A percentile compares a stretch with the other conserved stretches of the same genome.
phyloP scores from a whole-genome alignment of 2,329 filamentous ascomycete species.

The Penicillium sp. region DNA sequence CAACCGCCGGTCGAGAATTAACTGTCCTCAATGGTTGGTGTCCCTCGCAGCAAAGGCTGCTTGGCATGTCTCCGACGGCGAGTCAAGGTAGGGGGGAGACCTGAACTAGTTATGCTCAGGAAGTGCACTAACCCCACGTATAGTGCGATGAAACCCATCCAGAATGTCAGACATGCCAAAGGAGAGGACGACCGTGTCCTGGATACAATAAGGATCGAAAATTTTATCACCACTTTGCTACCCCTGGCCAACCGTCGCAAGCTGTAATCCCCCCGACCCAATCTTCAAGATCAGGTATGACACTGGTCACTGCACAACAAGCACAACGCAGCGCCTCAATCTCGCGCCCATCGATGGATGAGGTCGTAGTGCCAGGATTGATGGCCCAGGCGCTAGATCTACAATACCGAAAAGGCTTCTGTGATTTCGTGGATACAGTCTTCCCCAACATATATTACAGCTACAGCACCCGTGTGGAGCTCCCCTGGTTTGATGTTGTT shows the following conservation, averaged over 20 bases:
- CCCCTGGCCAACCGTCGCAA: neutral
- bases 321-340: too few species aligned
- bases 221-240: conserved; percentile 15
- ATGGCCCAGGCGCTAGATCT: conserved; percentile 9
- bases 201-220: conserved; percentile 19
- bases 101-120: too few species aligned
- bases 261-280: neutral
- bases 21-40: conserved; percentile 17
- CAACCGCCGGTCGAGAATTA: neutral
- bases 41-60: conserved; percentile 24
- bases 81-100: conserved; percentile 18
- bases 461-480: conserved; percentile 15
- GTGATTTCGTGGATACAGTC: conserved; percentile 14
- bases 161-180: conserved; percentile 19
- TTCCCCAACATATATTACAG: conserved; percentile 18
- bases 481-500: conserved; percentile 22
- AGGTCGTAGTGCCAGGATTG: conserved; percentile 9
- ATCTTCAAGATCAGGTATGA: neutral
- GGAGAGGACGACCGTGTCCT: conserved; percentile 15
- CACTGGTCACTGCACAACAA: neutral
- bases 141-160: conserved; percentile 24
- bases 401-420: conserved; percentile 18
- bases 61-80: conserved; percentile 22
- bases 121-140: neutral
- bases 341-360: conserved; percentile 14